Conservation (phyloP, 345 rosid species). For the Laguncularia racemosa region DNA sequence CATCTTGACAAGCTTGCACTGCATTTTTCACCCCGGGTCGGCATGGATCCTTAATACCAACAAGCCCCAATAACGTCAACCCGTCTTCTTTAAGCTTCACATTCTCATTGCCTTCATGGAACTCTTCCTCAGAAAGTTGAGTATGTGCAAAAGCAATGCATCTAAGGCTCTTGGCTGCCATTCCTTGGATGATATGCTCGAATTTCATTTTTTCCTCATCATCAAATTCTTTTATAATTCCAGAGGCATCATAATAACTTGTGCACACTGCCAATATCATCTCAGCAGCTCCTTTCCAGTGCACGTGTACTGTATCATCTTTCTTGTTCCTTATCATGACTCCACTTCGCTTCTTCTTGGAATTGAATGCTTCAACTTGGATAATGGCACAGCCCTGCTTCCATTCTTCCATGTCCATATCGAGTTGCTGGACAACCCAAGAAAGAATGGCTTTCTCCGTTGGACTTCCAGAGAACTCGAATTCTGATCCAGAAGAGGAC, state of each 20-base stretch:
- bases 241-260: constrained; percentile 42
- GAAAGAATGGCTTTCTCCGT: constrained; percentile 71
- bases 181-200: constrained; percentile 41
- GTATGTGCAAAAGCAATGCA: constrained; percentile 72
- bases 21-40: constrained; percentile 57
- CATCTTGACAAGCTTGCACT: constrained; percentile 50
- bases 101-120: constrained; percentile 4
- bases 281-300: constrained; percentile 88
- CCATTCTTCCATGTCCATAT: constrained; percentile 30
- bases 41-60: constrained; percentile 73
- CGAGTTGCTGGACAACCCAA: constrained; percentile 50
- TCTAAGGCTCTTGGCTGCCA: constrained; percentile 64
- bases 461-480: constrained; percentile 53
- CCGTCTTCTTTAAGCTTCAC: constrained; percentile 32
- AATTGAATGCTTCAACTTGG: constrained; percentile 62
- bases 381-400: constrained; percentile 25
- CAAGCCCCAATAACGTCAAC: constrained; percentile 51
- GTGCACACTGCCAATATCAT: constrained; percentile 63
- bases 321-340: constrained; percentile 32
- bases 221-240: constrained; percentile 23
- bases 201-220: constrained; percentile 22
- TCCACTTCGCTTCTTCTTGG: constrained; percentile 64
- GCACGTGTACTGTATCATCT: constrained; percentile 35
- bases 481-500: constrained; percentile 22
- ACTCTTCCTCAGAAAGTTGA: constrained; percentile 15